Percentiles rank a stretch among this genome's conserved stretches.
phyloP scores from a whole-genome alignment of 306 rosid genomes.

The Medicago arabica region DNA sequence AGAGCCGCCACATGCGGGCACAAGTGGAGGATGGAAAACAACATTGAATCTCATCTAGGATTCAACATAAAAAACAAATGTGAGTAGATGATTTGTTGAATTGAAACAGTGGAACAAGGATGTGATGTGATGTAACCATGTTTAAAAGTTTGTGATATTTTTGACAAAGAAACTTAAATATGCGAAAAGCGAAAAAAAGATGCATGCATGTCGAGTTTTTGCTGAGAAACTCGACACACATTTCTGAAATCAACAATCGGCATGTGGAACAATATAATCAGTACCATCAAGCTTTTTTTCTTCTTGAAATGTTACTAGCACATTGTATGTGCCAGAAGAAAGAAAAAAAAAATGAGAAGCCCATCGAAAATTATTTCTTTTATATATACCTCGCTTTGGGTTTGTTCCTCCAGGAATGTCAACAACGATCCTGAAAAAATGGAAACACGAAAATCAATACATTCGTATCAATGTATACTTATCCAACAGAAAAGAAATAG shows the following conservation, averaged over 20 bases:
- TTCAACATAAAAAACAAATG: slow-evolving; percentile 23
- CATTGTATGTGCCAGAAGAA: too few species aligned
- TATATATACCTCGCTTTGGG: slow-evolving; percentile 54
- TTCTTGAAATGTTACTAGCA: not conserved
- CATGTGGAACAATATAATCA: not conserved
- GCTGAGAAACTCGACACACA: not conserved
- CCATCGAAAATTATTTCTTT: too few species aligned
- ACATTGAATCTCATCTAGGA: slow-evolving; percentile 13
- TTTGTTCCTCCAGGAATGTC: slow-evolving; percentile 86
- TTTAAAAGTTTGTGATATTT: slow-evolving; percentile 31
- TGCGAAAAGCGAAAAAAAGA: slow-evolving; percentile 23
- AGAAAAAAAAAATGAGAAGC: too few species aligned
- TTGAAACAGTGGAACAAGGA: slow-evolving; percentile 1
- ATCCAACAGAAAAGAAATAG: not conserved
- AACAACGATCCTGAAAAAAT: slow-evolving; percentile 62
- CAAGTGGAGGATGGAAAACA: slow-evolving; percentile 33
- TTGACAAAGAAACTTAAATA: slow-evolving; percentile 25
- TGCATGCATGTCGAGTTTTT: slow-evolving; percentile 43
- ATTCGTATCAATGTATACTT: not conserved
- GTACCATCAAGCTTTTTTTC: not conserved
- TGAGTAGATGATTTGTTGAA: slow-evolving; percentile 29
- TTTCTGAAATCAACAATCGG: not conserved
- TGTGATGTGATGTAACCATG: slow-evolving; percentile 34
- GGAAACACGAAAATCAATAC: not conserved
- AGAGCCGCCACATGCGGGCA: slow-evolving; percentile 23